Evolutionary conservation across 208 protist species (phyloP).

Genomic region (Leptomonas pyrrhocoris): DNA sequence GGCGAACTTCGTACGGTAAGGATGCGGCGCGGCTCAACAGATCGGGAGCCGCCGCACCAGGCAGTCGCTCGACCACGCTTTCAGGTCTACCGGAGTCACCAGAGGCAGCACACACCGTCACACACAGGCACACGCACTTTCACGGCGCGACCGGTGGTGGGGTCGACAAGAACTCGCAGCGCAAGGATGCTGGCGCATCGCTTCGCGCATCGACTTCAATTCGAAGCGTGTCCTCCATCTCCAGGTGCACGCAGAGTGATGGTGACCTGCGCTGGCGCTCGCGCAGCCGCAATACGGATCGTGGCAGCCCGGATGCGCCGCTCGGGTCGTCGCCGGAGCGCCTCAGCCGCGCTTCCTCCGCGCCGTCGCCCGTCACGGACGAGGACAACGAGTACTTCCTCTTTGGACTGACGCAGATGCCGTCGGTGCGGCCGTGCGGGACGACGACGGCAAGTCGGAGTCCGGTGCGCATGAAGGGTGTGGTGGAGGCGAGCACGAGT

Average conservation of each 20-base stretch:
- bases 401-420: not conserved
- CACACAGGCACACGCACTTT: not conserved
- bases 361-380: slow-evolving; percentile 1
- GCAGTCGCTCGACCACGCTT: not conserved
- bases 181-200: not conserved
- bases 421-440: not conserved
- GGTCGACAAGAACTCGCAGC: not conserved
- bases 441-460: not conserved
- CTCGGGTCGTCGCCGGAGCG: not conserved
- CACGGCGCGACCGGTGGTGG: not conserved
- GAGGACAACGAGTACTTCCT: not conserved
- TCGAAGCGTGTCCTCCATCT: not conserved
- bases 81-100: not conserved
- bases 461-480: not conserved
- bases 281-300: slow-evolving; percentile 5
- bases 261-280: slow-evolving; percentile 6
- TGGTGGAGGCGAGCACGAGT: not conserved
- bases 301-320: not conserved
- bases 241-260: slow-evolving; percentile 1
- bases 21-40: not conserved
- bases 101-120: not conserved
- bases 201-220: not conserved
- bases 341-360: not conserved
- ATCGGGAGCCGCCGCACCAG: not conserved
- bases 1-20: not conserved